Percentiles rank a stretch among this genome's conserved stretches.
These are phyloP conservation scores for Backusella macrospora DNA, from an alignment of 192 early-diverging fungal species.

Conservation along the genomic window DNA sequence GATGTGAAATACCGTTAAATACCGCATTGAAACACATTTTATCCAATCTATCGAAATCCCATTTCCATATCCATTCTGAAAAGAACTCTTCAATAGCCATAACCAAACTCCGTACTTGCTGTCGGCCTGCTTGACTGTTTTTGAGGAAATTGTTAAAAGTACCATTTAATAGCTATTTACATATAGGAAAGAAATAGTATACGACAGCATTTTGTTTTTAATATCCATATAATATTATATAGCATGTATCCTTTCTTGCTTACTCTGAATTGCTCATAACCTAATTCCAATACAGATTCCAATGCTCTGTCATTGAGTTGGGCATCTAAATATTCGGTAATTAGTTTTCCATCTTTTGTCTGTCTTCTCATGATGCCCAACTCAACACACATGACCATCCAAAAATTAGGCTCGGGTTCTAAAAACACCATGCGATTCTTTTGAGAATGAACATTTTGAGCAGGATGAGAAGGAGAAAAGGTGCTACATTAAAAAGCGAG, in stretches of 20 bases:
- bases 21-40: conserved; percentile 38
- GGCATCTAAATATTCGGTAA: conserved; percentile 56
- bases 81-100: conserved; percentile 59
- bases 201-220: too few species aligned
- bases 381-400: conserved; percentile 60
- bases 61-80: conserved; percentile 57
- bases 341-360: conserved; percentile 48
- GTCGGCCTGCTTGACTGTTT: conserved; percentile 34
- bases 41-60: conserved; percentile 56
- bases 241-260: conserved; percentile 25
- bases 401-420: conserved; percentile 60
- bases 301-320: conserved; percentile 56
- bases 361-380: conserved; percentile 35
- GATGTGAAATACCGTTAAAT: conserved; percentile 39
- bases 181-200: too few species aligned
- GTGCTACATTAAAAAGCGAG: conserved; percentile 37
- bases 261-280: conserved; percentile 59
- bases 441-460: conserved; percentile 64
- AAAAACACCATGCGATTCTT: conserved; percentile 60
- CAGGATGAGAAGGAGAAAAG: conserved; percentile 51
- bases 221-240: too few species aligned
- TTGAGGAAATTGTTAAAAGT: conserved; percentile 34
- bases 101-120: conserved; percentile 30
- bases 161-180: conserved; percentile 47
- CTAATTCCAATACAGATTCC: conserved; percentile 48